A percentile compares a stretch with the other conserved stretches of the same genome.
phyloP scores from a whole-genome alignment of 371 early-diverging fungal species.

The Circinella minor region DNA sequence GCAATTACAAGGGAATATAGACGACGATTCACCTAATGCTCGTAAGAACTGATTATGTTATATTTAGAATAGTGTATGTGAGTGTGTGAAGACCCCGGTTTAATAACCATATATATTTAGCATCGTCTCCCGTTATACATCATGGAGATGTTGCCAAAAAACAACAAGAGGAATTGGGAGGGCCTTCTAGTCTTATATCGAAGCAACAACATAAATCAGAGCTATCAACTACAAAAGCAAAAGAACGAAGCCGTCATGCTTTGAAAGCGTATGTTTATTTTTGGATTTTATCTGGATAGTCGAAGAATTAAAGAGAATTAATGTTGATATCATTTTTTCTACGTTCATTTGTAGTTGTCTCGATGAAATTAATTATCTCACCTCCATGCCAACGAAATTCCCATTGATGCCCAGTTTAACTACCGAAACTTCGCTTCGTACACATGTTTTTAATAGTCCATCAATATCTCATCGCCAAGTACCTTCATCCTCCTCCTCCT shows the following conservation, averaged over 20 bases:
- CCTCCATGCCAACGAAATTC: constrained; percentile 47
- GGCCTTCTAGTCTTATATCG: neutral
- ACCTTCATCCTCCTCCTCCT: constrained; percentile 10
- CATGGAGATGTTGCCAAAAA: neutral
- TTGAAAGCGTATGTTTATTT: constrained; percentile 68
- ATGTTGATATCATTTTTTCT: neutral
- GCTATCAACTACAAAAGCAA: constrained; percentile 20
- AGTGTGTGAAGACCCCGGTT: too few species aligned
- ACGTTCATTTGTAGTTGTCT: constrained; percentile 48
- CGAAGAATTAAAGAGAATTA: neutral
- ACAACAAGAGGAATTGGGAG: neutral
- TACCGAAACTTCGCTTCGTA: constrained; percentile 1
- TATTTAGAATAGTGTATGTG: neutral
- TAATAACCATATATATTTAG: neutral
- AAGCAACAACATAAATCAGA: neutral
- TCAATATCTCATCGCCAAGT: neutral
- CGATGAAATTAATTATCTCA: constrained; percentile 68
- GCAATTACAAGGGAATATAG: constrained; percentile 8
- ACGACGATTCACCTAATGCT: constrained; percentile 27
- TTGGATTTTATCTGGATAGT: neutral
- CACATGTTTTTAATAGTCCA: neutral
- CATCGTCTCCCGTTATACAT: constrained; percentile 22
- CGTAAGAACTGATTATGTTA: constrained; percentile 15
- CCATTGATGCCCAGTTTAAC: constrained; percentile 29
- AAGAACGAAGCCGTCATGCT: constrained; percentile 73